Evolutionary conservation across 2,329 filamentous ascomycete species (phyloP), one percentile per base, ranked within the genome.

Genomic region (Calonectria hongkongensis): DNA sequence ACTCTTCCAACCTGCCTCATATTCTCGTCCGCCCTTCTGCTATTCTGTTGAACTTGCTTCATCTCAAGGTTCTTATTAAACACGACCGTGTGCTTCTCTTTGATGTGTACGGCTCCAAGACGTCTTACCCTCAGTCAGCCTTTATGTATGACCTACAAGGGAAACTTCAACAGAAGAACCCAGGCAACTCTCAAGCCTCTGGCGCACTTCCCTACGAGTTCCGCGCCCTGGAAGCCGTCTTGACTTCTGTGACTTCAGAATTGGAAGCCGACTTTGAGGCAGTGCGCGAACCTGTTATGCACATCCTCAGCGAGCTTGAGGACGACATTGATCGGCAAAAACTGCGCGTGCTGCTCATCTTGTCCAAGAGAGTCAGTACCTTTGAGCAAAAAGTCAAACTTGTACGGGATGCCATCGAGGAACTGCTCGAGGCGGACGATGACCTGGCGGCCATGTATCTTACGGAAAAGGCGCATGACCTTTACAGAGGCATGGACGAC

Each of bases 121-220:
- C 97, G 78, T 97, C 95, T 0, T 98, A 98, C 81, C 95, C 96
- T 39, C 97, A 98, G 83, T 98, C 95, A 4, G 92, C 97, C 16
- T 99, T 99, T 86, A 98, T 99, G 92, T 98, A 98, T 85, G 97
- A 98, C 81, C 87, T 99, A 25, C 95, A 98, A 83, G 95, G 95
- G 15, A 98, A 98, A 82, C 88, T 99, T 54, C 93, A 95, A 75
- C 95, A 98, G 81, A 96, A 95, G 83, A 89, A 92, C 72, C 81
- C 87, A 4, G 75, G 80, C 9, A 89, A 92, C 72, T 82, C 87
- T 7, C 77, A 82, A 16, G 60, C 87, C n/a, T 89, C 91, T 18
- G 90, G 89, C 43, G 90, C 91, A 2, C 88, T 99, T 6, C 95
- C 97, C 0, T 99, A 99, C 84, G 97, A 99, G 83, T 98, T 98